Evolutionary conservation across 2,329 filamentous ascomycete species (phyloP).

Genomic region (Kalmusia sp.): DNA sequence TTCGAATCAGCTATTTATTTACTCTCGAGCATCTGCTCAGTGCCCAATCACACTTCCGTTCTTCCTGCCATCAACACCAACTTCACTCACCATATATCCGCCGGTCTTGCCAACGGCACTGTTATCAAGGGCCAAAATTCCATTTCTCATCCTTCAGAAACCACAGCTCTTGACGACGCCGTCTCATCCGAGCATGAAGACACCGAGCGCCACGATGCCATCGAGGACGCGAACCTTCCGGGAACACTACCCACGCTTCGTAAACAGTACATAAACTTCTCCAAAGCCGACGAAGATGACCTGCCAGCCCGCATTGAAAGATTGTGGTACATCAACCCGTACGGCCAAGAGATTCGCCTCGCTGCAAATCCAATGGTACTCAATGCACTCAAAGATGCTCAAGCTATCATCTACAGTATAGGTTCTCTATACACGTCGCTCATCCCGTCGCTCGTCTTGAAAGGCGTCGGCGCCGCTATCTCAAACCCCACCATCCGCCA

Average conservation of each 20-base stretch:
- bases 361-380: slow-evolving; percentile 83
- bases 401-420: slow-evolving; percentile 85
- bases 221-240: slow-evolving; percentile 82
- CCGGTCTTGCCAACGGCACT: slow-evolving; percentile 76
- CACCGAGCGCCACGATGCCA: slow-evolving; percentile 65
- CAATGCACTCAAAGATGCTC: slow-evolving; percentile 68
- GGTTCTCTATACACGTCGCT: slow-evolving; percentile 93
- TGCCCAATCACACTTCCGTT: slow-evolving; percentile 77
- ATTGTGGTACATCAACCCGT: slow-evolving; percentile 98
- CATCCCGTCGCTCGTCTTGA: slow-evolving; percentile 80
- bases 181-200: slow-evolving; percentile 42
- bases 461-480: slow-evolving; percentile 74
- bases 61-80: slow-evolving; percentile 94
- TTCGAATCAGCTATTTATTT: slow-evolving; percentile 94
- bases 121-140: slow-evolving; percentile 88
- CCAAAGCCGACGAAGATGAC: slow-evolving; percentile 76
- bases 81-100: slow-evolving; percentile 93
- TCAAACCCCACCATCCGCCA: slow-evolving; percentile 61
- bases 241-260: slow-evolving; percentile 82
- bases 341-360: slow-evolving; percentile 93
- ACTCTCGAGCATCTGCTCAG: slow-evolving; percentile 83
- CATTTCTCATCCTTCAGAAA: slow-evolving; percentile 41
- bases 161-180: slow-evolving; percentile 33
- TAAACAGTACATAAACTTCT: slow-evolving; percentile 81
- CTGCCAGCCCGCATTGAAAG: slow-evolving; percentile 78